These are phyloP conservation scores for Geranomyces michiganensis DNA, from an alignment of 192 early-diverging fungal genomes.

Conservation along the genomic window DNA sequence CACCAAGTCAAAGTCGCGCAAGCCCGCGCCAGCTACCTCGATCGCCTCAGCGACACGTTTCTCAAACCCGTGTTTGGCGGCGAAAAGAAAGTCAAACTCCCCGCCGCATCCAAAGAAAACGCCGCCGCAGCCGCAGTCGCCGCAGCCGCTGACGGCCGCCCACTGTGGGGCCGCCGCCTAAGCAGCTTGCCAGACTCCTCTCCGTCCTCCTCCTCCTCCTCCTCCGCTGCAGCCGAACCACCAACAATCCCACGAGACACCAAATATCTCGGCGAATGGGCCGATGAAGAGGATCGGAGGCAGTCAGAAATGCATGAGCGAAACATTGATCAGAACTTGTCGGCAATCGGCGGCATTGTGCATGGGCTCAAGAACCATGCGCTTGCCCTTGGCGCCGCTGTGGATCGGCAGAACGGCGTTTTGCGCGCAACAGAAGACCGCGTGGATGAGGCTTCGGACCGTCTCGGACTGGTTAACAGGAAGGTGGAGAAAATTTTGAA, in stretches of 20 bases:
- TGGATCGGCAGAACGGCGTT: slow-evolving; percentile 21
- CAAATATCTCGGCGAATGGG: slow-evolving; percentile 21
- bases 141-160: slow-evolving; percentile 8
- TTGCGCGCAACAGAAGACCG: slow-evolving; percentile 9
- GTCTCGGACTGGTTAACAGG: slow-evolving; percentile 18
- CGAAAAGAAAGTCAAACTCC: slow-evolving; percentile 15
- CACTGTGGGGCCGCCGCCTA: slow-evolving; percentile 22
- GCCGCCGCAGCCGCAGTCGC: not conserved
- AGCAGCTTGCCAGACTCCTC: slow-evolving; percentile 27
- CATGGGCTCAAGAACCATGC: slow-evolving; percentile 8
- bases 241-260: not conserved
- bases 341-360: slow-evolving; percentile 10
- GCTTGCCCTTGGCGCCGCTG: not conserved
- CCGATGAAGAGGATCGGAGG: slow-evolving; percentile 2
- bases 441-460: slow-evolving; percentile 6
- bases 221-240: not conserved
- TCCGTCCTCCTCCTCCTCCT: not conserved
- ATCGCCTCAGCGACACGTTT: slow-evolving; percentile 17
- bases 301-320: slow-evolving; percentile 22
- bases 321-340: slow-evolving; percentile 19
- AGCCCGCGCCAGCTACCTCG: slow-evolving; percentile 26
- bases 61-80: slow-evolving; percentile 23
- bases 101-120: not conserved
- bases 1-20: slow-evolving; percentile 15
- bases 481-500: slow-evolving; percentile 24